These are phyloP conservation scores for Mycena venus DNA, from an alignment of 768 basidiomycete species.

Conservation along the genomic window DNA sequence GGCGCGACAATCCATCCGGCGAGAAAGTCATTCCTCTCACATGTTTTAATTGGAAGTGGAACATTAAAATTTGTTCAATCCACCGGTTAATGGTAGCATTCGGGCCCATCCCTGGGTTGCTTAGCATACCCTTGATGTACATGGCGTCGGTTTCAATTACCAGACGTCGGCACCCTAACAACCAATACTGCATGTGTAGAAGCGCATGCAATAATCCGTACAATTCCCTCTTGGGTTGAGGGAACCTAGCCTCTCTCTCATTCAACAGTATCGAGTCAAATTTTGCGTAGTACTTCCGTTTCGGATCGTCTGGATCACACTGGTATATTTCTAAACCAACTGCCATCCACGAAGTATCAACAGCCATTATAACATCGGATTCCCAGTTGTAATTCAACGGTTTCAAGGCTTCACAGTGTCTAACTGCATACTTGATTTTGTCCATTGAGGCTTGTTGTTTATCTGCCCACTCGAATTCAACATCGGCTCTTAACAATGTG, in stretches of 20 bases:
- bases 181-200: slow-evolving; percentile 23
- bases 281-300: slow-evolving; percentile 37
- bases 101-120: slow-evolving; percentile 5
- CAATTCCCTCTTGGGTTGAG: slow-evolving; percentile 57
- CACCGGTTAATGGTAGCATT: neutral
- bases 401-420: slow-evolving; percentile 39
- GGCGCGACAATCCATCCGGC: slow-evolving; percentile 47
- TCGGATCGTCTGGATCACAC: slow-evolving; percentile 33
- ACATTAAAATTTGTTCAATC: neutral
- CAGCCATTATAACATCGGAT: slow-evolving; percentile 46
- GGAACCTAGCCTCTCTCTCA: slow-evolving; percentile 46
- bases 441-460: slow-evolving; percentile 29
- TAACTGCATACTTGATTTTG: slow-evolving; percentile 41
- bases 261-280: slow-evolving; percentile 58
- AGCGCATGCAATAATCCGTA: slow-evolving; percentile 49
- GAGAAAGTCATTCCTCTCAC: neutral
- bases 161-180: slow-evolving; percentile 38
- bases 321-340: slow-evolving; percentile 56
- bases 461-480: slow-evolving; percentile 15
- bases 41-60: neutral
- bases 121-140: slow-evolving; percentile 32
- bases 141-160: slow-evolving; percentile 31
- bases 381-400: slow-evolving; percentile 48
- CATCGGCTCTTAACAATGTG: neutral
- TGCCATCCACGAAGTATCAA: slow-evolving; percentile 51